Evolutionary conservation across 345 rosid species (phyloP).

Genomic region (Gossypium anomalum): DNA sequence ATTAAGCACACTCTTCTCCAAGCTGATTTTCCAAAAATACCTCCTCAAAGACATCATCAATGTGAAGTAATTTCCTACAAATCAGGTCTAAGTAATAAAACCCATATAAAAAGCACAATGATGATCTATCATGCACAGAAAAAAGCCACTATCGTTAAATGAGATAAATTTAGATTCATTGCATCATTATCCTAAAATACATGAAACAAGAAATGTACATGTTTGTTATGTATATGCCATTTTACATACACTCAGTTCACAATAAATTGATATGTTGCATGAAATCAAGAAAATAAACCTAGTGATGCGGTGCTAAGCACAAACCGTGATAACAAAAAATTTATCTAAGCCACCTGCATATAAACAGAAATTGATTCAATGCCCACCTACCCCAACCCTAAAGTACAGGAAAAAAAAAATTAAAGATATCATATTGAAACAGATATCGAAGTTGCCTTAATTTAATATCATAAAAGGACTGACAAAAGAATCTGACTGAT

Average conservation of each 20-base stretch:
- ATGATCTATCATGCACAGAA: background rate
- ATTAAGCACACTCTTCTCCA: background rate
- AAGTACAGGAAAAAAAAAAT: background rate
- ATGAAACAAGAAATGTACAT: background rate
- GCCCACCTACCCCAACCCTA: background rate
- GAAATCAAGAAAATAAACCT: slow-evolving; percentile 1
- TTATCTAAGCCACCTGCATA: background rate
- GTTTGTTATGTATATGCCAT: background rate
- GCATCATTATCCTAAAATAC: background rate
- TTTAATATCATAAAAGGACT: background rate
- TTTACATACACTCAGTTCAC: background rate
- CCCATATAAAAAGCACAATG: background rate
- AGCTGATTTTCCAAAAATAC: background rate
- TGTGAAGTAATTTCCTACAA: background rate
- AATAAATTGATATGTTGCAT: background rate
- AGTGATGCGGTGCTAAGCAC: background rate
- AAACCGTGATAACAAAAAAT: background rate
- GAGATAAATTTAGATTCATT: background rate
- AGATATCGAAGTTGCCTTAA: background rate
- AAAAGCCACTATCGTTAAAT: background rate
- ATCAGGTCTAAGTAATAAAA: background rate
- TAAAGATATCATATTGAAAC: background rate
- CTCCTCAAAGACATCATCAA: background rate
- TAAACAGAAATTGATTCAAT: background rate
- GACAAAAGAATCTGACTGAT: background rate